Conservation (phyloP, 257 asterid genomes). For the Handroanthus guayacan region DNA sequence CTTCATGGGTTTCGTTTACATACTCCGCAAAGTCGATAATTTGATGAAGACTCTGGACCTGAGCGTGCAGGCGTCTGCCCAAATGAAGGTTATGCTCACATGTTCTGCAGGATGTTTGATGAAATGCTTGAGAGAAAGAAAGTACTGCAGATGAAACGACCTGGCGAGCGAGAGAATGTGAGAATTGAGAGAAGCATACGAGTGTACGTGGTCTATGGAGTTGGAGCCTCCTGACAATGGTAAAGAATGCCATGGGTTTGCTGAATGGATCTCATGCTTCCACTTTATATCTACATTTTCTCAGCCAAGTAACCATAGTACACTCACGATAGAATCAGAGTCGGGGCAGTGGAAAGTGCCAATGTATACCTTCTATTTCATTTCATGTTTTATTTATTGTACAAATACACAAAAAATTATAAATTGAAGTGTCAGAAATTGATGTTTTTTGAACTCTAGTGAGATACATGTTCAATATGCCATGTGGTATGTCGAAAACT, state of each 20-base stretch:
- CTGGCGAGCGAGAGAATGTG: constrained; percentile 33
- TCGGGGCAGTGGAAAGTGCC: no score
- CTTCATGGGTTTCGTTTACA: constrained; percentile 31
- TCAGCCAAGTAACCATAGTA: not conserved
- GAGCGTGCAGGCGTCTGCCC: constrained; percentile 21
- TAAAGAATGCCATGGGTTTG: constrained; percentile 47
- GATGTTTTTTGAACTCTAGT: no score
- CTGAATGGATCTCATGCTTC: constrained; percentile 30
- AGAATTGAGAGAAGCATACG: constrained; percentile 36
- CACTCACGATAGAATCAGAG: no score
- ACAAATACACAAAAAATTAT: no score
- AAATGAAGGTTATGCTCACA: constrained; percentile 28
- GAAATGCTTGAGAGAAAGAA: constrained; percentile 60
- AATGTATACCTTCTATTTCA: no score
- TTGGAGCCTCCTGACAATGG: constrained; percentile 52
- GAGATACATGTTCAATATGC: no score
- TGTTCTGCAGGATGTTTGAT: constrained; percentile 53
- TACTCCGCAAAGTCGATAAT: constrained; percentile 43
- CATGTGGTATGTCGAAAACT: no score
- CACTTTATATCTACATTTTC: constrained; percentile 8
- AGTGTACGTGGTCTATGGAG: constrained; percentile 34
- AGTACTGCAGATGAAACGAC: not conserved
- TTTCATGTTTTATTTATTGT: no score
- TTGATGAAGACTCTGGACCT: constrained; percentile 33
- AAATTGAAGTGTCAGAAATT: no score